Conservation (phyloP, 2,329 filamentous ascomycete species). For the Lasiodiplodia hormozganensis region DNA sequence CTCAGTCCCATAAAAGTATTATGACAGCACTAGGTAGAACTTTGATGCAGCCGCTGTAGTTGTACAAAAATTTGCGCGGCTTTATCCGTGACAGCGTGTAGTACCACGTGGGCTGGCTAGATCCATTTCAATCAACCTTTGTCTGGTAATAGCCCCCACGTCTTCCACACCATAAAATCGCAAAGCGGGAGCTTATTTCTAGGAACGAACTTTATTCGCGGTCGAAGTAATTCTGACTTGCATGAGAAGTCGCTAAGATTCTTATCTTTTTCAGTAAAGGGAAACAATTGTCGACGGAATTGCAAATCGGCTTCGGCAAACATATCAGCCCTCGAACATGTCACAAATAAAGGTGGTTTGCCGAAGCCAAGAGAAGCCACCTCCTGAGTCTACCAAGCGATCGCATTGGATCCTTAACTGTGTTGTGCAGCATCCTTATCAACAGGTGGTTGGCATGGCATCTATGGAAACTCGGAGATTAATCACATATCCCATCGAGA, state of each 20-base stretch:
- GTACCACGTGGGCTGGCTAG: neutral
- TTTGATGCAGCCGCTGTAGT: neutral
- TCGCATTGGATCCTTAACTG: neutral
- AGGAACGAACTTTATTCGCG: neutral
- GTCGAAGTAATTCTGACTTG: neutral
- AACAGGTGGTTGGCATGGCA: neutral
- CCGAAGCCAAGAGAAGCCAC: neutral
- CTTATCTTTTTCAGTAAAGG: neutral
- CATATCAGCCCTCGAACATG: neutral
- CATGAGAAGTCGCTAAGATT: neutral
- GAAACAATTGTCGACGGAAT: neutral
- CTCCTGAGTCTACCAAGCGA: neutral
- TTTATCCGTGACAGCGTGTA: neutral
- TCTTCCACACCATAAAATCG: neutral
- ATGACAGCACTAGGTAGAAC: neutral
- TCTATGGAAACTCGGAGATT: neutral
- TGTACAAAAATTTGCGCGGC: neutral
- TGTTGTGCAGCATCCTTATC: neutral
- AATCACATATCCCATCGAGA: neutral
- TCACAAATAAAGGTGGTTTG: neutral
- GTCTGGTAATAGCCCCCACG: neutral
- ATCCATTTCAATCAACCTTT: neutral
- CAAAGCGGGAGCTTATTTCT: neutral
- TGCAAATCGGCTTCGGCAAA: neutral
- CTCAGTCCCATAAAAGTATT: neutral